Base-by-base conservation (phyloP, 2,329 filamentous ascomycete species). In the Xylariaceae sp. region DNA sequence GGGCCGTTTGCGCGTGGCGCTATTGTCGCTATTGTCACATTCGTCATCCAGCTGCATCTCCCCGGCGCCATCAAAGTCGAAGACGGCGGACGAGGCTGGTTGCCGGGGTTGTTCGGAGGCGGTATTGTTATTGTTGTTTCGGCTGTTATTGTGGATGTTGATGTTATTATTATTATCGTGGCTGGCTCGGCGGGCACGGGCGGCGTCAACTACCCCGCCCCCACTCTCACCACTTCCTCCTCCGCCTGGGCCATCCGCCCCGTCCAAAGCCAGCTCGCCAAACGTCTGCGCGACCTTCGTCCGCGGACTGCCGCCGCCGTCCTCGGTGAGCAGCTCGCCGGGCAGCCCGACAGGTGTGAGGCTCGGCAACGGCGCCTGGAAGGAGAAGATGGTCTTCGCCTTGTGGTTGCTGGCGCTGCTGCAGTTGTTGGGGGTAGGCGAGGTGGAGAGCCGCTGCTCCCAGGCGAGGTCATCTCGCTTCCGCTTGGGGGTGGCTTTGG, bases 261-360 rank as follows among this genome's bases (percentile, higher is more conserved):
- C 40, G 12, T 34, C 57, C 35, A 76, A 54, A 11, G 59, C 64
- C 32, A 76, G 61, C 36, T 70, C 65, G 32, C 63, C 61, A 53
- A 77, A 74, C 46, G 61, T 61, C 49, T 68, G 65, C 24, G 65
- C 68, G 25, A 76, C 68, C 34, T 56, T 65, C 26, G 67, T 66
- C 34, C 65, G 62, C n/a, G 72, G 71, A 42, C 72, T 76, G 42
- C 55, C 62, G 47, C 57, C 65, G 37, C 69, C 70, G 32, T 71
- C 68, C 19, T 68, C 63, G 25, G 37, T 14, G 16, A 22, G 31
- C 16, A 40, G 37, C 19, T 37, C 28, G 14, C 39, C 38, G 30
- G 34, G 38, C 37, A 38, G 52, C 31, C 21, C 50, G n/a, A n/a
- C n/a, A n/a, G n/a, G n/a, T n/a, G n/a, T n/a, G n/a, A n/a, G n/a